Percentiles rank a stretch among this genome's conserved stretches.
Conservation (phyloP, 2,329 filamentous ascomycete genomes). For the Microsporum ferrugineum region DNA sequence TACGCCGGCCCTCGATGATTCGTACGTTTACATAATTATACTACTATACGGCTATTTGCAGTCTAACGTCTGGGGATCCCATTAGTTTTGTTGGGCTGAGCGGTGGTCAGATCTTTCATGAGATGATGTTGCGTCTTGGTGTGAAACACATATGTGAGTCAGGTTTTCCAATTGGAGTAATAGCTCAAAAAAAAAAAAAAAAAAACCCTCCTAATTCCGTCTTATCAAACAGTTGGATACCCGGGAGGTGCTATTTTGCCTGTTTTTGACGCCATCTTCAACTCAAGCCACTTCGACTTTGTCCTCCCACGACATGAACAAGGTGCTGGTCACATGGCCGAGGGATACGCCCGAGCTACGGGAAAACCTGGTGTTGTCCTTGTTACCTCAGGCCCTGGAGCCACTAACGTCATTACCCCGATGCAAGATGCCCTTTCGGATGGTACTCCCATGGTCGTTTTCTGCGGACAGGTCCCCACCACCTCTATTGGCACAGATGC, state of each 20-base stretch:
- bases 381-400: conserved; percentile 91
- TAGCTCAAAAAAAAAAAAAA: no score
- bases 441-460: conserved; percentile 91
- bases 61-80: conserved; percentile 10
- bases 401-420: conserved; percentile 91
- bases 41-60: neutral
- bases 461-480: conserved; percentile 85
- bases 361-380: conserved; percentile 92
- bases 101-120: conserved; percentile 93
- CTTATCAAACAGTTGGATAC: conserved; percentile 55
- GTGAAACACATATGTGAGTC: conserved; percentile 90
- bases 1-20: conserved; percentile 62
- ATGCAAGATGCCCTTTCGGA: conserved; percentile 95
- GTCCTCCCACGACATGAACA: conserved; percentile 93
- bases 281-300: conserved; percentile 93
- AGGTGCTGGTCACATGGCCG: conserved; percentile 95
- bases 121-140: conserved; percentile 91
- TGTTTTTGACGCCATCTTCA: conserved; percentile 97
- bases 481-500: conserved; percentile 86
- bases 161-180: conserved; percentile 1
- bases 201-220: neutral
- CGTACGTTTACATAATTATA: conserved; percentile 44
- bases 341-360: conserved; percentile 87
- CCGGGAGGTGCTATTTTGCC: conserved; percentile 92
- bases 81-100: conserved; percentile 84